Evolutionary conservation across 2,329 filamentous ascomycete genomes (phyloP).

Genomic region (Mycosphaerella sp.): DNA sequence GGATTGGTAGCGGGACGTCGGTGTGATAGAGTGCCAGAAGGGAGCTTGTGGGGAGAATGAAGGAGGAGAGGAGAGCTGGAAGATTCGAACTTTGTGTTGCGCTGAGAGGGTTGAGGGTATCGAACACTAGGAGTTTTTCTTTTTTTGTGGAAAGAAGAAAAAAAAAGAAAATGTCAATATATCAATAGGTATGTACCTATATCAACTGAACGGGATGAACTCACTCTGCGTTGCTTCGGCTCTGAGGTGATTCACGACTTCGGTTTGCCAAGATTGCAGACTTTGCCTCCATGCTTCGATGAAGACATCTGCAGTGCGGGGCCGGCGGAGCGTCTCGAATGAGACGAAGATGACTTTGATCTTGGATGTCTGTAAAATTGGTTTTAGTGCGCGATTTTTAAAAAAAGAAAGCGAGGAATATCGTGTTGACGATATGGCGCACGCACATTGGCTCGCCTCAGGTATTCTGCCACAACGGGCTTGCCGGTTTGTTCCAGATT

Average conservation of each 20-base stretch:
- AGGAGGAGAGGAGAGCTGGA: constrained; percentile 62
- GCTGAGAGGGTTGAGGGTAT: constrained; percentile 66
- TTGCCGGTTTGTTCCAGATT: constrained; percentile 72
- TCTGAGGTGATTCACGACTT: constrained; percentile 24
- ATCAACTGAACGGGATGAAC: neutral
- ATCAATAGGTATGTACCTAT: neutral
- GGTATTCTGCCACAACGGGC: constrained; percentile 66
- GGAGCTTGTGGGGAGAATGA: constrained; percentile 60
- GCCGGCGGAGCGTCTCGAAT: constrained; percentile 64
- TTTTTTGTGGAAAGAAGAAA: no score
- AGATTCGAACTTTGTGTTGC: constrained; percentile 52
- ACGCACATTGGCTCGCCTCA: constrained; percentile 63
- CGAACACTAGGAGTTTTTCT: constrained; percentile 70
- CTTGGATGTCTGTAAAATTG: constrained; percentile 49
- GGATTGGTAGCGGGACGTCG: constrained; percentile 58
- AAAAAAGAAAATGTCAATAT: constrained; percentile 4
- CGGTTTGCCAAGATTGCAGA: constrained; percentile 29
- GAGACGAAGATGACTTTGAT: constrained; percentile 69
- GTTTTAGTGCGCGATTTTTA: neutral
- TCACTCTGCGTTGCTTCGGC: constrained; percentile 21
- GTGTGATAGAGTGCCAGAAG: constrained; percentile 75
- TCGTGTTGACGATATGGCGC: neutral
- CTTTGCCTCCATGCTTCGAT: constrained; percentile 40
- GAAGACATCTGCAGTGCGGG: constrained; percentile 59
- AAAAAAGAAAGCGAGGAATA: no score